Conservation (phyloP, 768 basidiomycete genomes). For the Leccinum disarticulatum region DNA sequence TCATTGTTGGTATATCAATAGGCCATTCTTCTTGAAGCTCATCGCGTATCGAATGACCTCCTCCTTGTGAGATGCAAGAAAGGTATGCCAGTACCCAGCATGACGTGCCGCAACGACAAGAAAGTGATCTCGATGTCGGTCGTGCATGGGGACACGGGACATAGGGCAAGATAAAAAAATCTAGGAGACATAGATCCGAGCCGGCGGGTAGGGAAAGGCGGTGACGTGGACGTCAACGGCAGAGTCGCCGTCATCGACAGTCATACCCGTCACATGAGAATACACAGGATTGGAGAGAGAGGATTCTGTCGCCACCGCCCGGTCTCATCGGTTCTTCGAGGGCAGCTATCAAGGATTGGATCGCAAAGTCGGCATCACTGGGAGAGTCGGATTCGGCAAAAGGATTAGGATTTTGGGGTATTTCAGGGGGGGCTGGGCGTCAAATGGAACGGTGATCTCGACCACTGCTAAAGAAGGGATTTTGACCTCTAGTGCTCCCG, state of each 20-base stretch:
- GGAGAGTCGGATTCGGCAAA: slow-evolving; percentile 41
- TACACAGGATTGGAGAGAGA: slow-evolving; percentile 56
- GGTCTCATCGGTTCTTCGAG: slow-evolving; percentile 51
- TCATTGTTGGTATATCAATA: too few species aligned
- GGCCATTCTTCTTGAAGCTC: too few species aligned
- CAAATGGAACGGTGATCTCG: slow-evolving; percentile 33
- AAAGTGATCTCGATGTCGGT: neutral
- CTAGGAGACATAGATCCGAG: slow-evolving; percentile 13
- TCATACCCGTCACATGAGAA: slow-evolving; percentile 23
- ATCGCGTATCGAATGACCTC: too few species aligned
- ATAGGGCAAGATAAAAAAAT: neutral
- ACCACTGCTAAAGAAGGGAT: slow-evolving; percentile 43
- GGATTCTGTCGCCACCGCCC: slow-evolving; percentile 48
- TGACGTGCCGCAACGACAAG: slow-evolving; percentile 9
- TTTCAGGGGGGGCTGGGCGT: slow-evolving; percentile 18
- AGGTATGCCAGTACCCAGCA: slow-evolving; percentile 18
- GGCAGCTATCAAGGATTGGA: slow-evolving; percentile 69
- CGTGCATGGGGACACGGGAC: neutral
- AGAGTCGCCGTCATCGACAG: slow-evolving; percentile 26
- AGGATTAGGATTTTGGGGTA: slow-evolving; percentile 31
- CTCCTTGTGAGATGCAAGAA: neutral
- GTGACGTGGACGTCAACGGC: slow-evolving; percentile 22
- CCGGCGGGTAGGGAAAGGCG: slow-evolving; percentile 33
- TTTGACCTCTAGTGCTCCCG: slow-evolving; percentile 14
- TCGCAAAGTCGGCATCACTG: slow-evolving; percentile 36